Evolutionary conservation across 805 yeast genomes (phyloP).

Genomic region (Metschnikowia lochheadii): DNA sequence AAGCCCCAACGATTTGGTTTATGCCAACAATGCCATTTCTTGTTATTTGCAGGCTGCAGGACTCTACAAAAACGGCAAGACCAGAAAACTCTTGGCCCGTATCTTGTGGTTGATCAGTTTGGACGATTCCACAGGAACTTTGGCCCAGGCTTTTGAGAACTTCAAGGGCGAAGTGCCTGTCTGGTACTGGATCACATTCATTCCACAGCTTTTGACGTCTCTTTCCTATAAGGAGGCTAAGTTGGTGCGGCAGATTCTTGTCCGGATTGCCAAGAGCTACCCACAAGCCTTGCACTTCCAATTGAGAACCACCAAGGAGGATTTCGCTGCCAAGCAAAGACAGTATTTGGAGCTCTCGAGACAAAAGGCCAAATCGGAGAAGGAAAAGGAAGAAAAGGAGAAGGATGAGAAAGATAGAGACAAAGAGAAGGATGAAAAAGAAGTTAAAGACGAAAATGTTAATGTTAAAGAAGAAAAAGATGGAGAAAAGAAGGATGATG

Average conservation of each 20-base stretch:
- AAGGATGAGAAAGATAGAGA: background rate
- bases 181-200: conserved; percentile 98
- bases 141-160: conserved; percentile 83
- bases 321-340: conserved; percentile 79
- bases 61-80: conserved; percentile 84
- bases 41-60: conserved; percentile 98
- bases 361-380: conserved; percentile 11
- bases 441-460: background rate
- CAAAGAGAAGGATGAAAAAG: background rate
- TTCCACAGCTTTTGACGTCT: conserved; percentile 88
- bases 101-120: conserved; percentile 90
- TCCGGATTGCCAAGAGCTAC: conserved; percentile 89
- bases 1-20: conserved; percentile 71
- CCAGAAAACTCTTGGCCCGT: conserved; percentile 81
- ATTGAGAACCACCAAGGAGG: conserved; percentile 91
- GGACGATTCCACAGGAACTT: conserved; percentile 78
- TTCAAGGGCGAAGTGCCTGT: conserved; percentile 96
- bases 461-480: background rate
- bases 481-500: conserved; percentile 2
- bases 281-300: conserved; percentile 98
- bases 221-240: conserved; percentile 88
- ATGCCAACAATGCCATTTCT: conserved; percentile 90
- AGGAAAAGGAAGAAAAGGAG: background rate
- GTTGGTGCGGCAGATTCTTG: conserved; percentile 80
- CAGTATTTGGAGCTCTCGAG: conserved; percentile 48